Percentiles rank a stretch among this genome's conserved stretches.
Conservation (phyloP, 176 grass and related monocot species). For the Paspalum vaginatum region DNA sequence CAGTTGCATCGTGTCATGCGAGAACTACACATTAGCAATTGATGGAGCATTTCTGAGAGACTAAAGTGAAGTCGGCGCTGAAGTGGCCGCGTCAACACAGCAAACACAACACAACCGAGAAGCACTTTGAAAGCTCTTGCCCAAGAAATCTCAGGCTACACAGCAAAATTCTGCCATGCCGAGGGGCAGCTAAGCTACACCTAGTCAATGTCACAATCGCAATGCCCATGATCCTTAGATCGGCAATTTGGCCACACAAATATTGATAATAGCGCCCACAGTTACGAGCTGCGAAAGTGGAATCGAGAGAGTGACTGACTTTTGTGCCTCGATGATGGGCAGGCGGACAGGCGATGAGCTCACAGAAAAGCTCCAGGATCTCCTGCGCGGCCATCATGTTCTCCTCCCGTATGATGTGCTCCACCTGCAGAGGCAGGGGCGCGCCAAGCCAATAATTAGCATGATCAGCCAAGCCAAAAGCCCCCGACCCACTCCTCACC, state of each 20-base stretch:
- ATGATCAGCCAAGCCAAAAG: background rate
- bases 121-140: background rate
- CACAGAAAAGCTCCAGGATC: conserved; percentile 96
- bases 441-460: background rate
- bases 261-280: background rate
- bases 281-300: background rate
- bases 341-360: conserved; percentile 81
- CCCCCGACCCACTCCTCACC: background rate
- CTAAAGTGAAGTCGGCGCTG: background rate
- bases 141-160: background rate
- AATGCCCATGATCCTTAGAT: background rate
- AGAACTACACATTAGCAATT: conserved; percentile 28
- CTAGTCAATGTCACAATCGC: conserved; percentile 4
- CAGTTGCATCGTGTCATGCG: background rate
- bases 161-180: background rate
- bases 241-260: background rate
- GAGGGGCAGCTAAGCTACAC: background rate
- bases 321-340: conserved; percentile 90
- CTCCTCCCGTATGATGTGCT: conserved; percentile 97
- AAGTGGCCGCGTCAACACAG: background rate
- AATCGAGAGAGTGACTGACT: conserved; percentile 32
- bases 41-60: background rate
- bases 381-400: conserved; percentile 99
- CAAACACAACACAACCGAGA: background rate
- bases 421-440: conserved; percentile 60